phyloP scores from a whole-genome alignment of 2,329 filamentous ascomycete species.

The Cladosporium sp. region DNA sequence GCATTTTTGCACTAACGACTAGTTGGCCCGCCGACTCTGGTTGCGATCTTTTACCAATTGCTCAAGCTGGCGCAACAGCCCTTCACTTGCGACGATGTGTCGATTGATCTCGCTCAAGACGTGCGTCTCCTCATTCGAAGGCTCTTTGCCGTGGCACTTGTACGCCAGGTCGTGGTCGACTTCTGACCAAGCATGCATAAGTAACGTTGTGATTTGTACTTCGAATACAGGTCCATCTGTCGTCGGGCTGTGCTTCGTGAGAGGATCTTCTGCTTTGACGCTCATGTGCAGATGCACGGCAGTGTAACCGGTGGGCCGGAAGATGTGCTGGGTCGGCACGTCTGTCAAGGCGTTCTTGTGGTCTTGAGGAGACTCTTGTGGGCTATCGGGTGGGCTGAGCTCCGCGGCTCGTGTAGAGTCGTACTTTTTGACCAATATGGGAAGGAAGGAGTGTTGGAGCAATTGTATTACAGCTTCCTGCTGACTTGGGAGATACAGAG shows the following conservation, averaged over 20 bases:
- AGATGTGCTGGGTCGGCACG: neutral
- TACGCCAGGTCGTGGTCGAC: neutral
- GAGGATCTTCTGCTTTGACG: neutral
- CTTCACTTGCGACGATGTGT: neutral
- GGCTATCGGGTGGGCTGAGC: neutral
- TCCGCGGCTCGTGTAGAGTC: neutral
- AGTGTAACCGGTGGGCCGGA: neutral
- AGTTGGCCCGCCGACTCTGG: neutral
- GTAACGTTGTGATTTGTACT: neutral
- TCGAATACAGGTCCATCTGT: neutral
- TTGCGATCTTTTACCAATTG: neutral
- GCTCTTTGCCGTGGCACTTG: neutral
- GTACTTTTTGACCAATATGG: neutral
- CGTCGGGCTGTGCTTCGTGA: neutral
- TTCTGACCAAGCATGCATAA: neutral
- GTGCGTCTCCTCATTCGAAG: neutral
- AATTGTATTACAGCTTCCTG: neutral
- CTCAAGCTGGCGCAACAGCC: neutral
- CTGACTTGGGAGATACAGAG: neutral
- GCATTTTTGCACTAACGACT: neutral
- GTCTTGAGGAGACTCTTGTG: neutral
- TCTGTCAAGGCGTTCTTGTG: neutral
- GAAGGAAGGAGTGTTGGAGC: neutral
- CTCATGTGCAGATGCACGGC: neutral
- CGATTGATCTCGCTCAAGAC: neutral